phyloP scores from a whole-genome alignment of 805 yeast species.

The Danielia reshetovae region DNA sequence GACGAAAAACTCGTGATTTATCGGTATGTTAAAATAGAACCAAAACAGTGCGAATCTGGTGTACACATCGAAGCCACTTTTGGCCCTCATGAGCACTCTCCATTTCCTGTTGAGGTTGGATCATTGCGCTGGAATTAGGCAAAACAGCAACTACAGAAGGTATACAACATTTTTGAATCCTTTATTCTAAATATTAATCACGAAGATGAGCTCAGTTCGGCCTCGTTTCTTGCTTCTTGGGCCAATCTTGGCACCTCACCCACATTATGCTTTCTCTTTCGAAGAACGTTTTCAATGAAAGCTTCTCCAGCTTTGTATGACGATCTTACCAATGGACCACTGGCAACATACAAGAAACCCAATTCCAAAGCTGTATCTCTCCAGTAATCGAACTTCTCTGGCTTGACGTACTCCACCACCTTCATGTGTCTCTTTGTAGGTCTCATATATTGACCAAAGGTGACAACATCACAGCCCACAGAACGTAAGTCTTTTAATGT shows the following conservation, averaged over 20 bases:
- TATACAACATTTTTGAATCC: no score
- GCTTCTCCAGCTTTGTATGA: slow-evolving; percentile 98
- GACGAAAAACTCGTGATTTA: no score
- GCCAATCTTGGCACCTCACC: slow-evolving; percentile 37
- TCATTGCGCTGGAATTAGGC: no score
- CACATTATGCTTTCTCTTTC: slow-evolving; percentile 59
- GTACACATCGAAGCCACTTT: no score
- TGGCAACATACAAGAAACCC: slow-evolving; percentile 95
- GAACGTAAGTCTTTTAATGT: slow-evolving; percentile 74
- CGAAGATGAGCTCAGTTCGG: background rate
- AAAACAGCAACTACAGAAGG: no score
- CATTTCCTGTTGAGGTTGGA: no score
- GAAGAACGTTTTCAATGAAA: slow-evolving; percentile 88
- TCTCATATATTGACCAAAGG: slow-evolving; percentile 98
- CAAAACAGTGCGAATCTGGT: no score
- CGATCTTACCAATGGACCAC: slow-evolving; percentile 95
- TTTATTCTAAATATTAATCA: no score
- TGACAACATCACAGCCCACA: slow-evolving; percentile 84
- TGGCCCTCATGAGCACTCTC: no score
- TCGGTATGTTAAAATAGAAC: no score
- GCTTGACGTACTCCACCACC: slow-evolving; percentile 91
- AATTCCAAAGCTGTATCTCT: slow-evolving; percentile 75
- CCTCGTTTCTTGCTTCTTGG: slow-evolving; percentile 17
- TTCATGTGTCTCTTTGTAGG: slow-evolving; percentile 99
- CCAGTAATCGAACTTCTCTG: slow-evolving; percentile 95